phyloP scores from a whole-genome alignment of 139 green algal species.

The Coelastrella sp. region DNA sequence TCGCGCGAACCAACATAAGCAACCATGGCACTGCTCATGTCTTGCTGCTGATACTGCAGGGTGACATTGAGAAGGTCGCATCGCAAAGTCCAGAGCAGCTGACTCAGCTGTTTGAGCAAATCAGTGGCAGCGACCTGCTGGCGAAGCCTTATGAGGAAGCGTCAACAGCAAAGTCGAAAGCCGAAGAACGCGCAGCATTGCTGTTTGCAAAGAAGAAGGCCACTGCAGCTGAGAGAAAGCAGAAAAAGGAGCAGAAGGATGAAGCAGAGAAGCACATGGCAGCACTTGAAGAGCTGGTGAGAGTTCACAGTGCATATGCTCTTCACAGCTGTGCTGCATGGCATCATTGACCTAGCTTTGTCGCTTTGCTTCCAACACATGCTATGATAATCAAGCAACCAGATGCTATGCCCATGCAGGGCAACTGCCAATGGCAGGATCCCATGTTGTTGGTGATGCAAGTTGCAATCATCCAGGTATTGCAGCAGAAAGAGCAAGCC shows the following conservation, averaged over 20 bases:
- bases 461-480: too few relatives aligned
- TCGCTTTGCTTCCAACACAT: too few relatives aligned
- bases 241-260: constrained; percentile 98
- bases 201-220: constrained; percentile 84
- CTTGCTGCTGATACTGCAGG: constrained; percentile 63
- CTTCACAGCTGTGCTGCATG: too few relatives aligned
- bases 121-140: constrained; percentile 78
- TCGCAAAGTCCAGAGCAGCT: constrained; percentile 85
- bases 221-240: constrained; percentile 81
- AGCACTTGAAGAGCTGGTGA: constrained; percentile 81
- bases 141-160: constrained; percentile 78
- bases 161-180: constrained; percentile 55
- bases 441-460: too few relatives aligned
- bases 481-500: too few relatives aligned
- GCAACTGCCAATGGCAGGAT: too few relatives aligned
- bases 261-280: constrained; percentile 93
- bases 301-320: too few relatives aligned
- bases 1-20: too few relatives aligned
- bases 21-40: neutral
- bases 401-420: too few relatives aligned
- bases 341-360: too few relatives aligned
- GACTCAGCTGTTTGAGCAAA: constrained; percentile 92
- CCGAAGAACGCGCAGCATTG: constrained; percentile 75
- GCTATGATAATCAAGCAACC: too few relatives aligned
- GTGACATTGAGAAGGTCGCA: constrained; percentile 97